These are phyloP conservation scores for Fusarium austroafricanum DNA, from an alignment of 2,329 filamentous ascomycete species.

Conservation along the genomic window DNA sequence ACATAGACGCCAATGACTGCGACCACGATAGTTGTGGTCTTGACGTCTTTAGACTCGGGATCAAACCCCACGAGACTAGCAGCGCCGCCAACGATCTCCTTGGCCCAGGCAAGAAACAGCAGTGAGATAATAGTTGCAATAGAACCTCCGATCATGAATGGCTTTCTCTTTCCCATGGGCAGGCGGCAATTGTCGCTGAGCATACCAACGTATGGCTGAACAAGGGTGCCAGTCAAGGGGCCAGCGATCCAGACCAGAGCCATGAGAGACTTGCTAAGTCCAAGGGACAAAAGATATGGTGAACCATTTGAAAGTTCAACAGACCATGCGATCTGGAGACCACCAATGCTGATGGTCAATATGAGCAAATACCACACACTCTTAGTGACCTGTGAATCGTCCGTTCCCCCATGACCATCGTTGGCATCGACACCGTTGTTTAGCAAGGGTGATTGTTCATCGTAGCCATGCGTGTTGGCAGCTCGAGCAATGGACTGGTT, in stretches of 20 bases:
- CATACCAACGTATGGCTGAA: slow-evolving; percentile 87
- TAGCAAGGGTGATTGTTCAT: slow-evolving; percentile 51
- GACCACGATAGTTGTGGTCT: slow-evolving; percentile 75
- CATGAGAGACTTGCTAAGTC: slow-evolving; percentile 84
- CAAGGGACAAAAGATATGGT: slow-evolving; percentile 82
- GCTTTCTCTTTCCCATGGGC: slow-evolving; percentile 81
- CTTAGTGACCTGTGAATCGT: slow-evolving; percentile 72
- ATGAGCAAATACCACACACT: slow-evolving; percentile 87
- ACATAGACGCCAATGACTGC: slow-evolving; percentile 90
- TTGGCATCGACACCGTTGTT: slow-evolving; percentile 23
- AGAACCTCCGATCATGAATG: slow-evolving; percentile 81
- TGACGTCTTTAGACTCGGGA: slow-evolving; percentile 71
- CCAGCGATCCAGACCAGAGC: slow-evolving; percentile 88
- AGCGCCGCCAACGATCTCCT: slow-evolving; percentile 76
- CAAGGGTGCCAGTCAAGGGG: slow-evolving; percentile 79
- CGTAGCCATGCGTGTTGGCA: slow-evolving; percentile 19
- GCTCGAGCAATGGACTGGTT: slow-evolving; percentile 35
- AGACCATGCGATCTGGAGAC: slow-evolving; percentile 94
- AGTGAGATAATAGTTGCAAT: slow-evolving; percentile 74
- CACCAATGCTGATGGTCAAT: slow-evolving; percentile 87
- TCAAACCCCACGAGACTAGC: slow-evolving; percentile 78
- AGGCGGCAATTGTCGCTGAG: slow-evolving; percentile 81
- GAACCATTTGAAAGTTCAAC: slow-evolving; percentile 95
- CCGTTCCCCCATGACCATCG: slow-evolving; percentile 21
- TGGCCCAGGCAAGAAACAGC: slow-evolving; percentile 78